These are phyloP conservation scores for Boechera retrofracta DNA, from an alignment of 345 rosid genomes.

Conservation along the genomic window DNA sequence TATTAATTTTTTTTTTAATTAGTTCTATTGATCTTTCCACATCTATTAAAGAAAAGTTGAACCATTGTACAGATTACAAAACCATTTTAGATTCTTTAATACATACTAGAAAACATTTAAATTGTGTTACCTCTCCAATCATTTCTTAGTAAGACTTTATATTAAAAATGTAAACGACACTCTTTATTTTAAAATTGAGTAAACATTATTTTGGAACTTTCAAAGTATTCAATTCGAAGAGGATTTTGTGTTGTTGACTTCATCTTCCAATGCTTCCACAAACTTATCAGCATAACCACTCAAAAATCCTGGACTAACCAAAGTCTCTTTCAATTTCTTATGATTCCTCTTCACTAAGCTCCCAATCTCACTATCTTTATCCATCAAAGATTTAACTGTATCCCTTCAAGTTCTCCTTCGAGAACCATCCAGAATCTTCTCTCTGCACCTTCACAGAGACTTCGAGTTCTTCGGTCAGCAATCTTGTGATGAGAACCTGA, in stretches of 20 bases:
- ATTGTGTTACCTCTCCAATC: neutral
- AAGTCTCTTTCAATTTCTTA: slow-evolving; percentile 36
- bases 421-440: slow-evolving; percentile 36
- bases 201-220: neutral
- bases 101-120: no score
- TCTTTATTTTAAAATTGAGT: neutral
- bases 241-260: slow-evolving; percentile 24
- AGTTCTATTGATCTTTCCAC: neutral
- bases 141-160: neutral
- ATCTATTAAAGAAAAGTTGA: neutral
- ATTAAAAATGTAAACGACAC: neutral
- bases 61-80: neutral
- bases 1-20: neutral
- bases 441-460: slow-evolving; percentile 49
- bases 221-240: slow-evolving; percentile 1
- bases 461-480: slow-evolving; percentile 45
- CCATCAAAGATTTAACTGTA: slow-evolving; percentile 41
- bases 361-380: slow-evolving; percentile 40
- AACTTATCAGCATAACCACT: slow-evolving; percentile 21
- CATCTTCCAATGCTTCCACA: slow-evolving; percentile 20
- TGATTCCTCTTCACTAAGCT: slow-evolving; percentile 23
- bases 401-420: slow-evolving; percentile 39
- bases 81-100: neutral
- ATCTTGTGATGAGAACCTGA: slow-evolving; percentile 49
- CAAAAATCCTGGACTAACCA: slow-evolving; percentile 19